Percentiles rank a stretch among this genome's conserved stretches.
Conservation (phyloP, 1,284 basidiomycete genomes). For the Rhizoctonia solani region DNA sequence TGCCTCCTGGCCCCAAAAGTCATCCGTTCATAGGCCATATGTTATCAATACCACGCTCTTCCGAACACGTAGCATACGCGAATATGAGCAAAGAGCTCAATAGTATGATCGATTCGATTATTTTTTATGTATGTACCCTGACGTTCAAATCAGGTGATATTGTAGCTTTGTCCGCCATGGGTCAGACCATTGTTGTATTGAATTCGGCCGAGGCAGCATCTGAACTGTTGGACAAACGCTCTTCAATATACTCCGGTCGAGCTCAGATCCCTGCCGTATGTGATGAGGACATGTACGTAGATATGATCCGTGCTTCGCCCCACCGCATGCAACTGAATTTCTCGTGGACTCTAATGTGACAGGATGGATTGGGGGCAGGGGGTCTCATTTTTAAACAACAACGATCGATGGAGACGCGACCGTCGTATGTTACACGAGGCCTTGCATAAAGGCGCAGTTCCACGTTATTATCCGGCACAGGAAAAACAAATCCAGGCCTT, state of each 20-base stretch:
- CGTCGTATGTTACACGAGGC: slow-evolving; percentile 18
- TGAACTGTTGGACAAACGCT: slow-evolving; percentile 22
- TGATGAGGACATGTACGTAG: slow-evolving; percentile 9
- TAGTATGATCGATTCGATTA: neutral
- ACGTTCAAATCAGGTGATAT: slow-evolving; percentile 27
- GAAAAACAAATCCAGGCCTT: neutral
- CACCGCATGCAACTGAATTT: neutral
- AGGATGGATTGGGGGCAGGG: slow-evolving; percentile 9
- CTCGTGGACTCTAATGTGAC: neutral
- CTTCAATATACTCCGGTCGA: slow-evolving; percentile 26
- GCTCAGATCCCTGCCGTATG: neutral
- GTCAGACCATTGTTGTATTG: slow-evolving; percentile 14
- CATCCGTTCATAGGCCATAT: slow-evolving; percentile 17
- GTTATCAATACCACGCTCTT: neutral
- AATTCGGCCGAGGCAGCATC: slow-evolving; percentile 15
- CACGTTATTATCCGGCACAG: neutral
- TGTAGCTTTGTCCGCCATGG: slow-evolving; percentile 6
- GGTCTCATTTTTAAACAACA: neutral
- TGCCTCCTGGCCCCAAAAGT: slow-evolving; percentile 26
- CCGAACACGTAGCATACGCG: slow-evolving; percentile 1
- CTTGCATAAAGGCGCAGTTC: neutral
- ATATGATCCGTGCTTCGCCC: neutral
- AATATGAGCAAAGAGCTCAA: slow-evolving; percentile 2
- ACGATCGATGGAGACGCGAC: slow-evolving; percentile 21
- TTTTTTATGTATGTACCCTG: neutral